Conservation (phyloP, 2,329 filamentous ascomycete species). For the Penicillium olsonii region DNA sequence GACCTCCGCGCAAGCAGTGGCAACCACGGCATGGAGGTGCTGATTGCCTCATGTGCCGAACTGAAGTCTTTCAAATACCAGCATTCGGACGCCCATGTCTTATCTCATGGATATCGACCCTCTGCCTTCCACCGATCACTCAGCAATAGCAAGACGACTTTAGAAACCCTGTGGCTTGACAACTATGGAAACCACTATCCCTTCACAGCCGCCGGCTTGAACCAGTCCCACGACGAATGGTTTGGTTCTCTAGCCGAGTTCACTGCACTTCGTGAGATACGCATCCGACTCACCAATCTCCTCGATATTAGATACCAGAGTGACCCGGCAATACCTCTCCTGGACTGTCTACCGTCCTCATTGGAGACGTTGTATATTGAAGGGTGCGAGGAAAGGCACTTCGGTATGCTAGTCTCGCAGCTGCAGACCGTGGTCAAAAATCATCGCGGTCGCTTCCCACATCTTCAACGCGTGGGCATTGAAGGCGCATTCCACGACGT, state of each 20-base stretch:
- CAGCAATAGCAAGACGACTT: slow-evolving; percentile 22
- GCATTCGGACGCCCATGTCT: slow-evolving; percentile 31
- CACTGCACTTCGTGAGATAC: slow-evolving; percentile 27
- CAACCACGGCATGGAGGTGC: slow-evolving; percentile 23
- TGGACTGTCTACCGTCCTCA: slow-evolving; percentile 25
- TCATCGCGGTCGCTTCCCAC: slow-evolving; percentile 19
- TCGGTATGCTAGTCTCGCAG: slow-evolving; percentile 29
- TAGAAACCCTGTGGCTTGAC: slow-evolving; percentile 33
- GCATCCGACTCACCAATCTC: slow-evolving; percentile 34
- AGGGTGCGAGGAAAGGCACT: slow-evolving; percentile 28
- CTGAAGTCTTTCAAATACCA: slow-evolving; percentile 34
- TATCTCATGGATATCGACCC: slow-evolving; percentile 28
- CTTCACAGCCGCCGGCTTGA: slow-evolving; percentile 30
- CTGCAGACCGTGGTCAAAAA: slow-evolving; percentile 23
- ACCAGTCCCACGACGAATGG: slow-evolving; percentile 34
- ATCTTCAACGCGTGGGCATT: slow-evolving; percentile 23
- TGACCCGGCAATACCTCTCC: slow-evolving; percentile 25
- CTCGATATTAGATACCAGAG: slow-evolving; percentile 30
- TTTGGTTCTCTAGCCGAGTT: slow-evolving; percentile 32
- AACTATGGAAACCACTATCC: slow-evolving; percentile 29
- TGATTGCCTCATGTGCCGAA: slow-evolving; percentile 25
- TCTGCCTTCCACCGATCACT: slow-evolving; percentile 28
- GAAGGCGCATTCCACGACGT: slow-evolving; percentile 32
- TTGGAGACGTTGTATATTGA: slow-evolving; percentile 31
- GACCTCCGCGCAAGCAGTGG: slow-evolving; percentile 29